Percentiles rank a stretch among this genome's conserved stretches.
Evolutionary conservation across 305 asterid genomes (phyloP).

Genomic region (Fraxinus velutina): DNA sequence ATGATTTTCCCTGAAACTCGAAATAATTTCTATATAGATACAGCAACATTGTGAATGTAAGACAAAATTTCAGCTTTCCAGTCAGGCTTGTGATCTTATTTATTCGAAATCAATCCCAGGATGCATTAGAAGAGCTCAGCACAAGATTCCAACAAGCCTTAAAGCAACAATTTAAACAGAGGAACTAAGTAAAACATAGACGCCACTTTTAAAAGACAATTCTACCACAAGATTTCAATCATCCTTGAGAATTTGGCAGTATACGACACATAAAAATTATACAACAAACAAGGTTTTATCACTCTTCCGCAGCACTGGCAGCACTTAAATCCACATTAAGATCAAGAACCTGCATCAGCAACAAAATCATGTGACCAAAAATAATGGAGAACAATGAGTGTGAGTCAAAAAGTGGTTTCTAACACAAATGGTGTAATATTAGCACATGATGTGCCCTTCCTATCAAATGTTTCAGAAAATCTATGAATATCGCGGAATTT

Average conservation of each 20-base stretch:
- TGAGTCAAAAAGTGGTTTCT: background rate
- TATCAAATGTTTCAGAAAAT: background rate
- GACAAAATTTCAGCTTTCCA: background rate
- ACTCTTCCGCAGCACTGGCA: slow-evolving; percentile 97
- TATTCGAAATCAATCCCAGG: background rate
- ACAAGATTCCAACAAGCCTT: background rate
- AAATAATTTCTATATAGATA: background rate
- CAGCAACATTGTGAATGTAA: background rate
- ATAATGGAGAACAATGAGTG: background rate
- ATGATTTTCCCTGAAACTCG: background rate
- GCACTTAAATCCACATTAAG: slow-evolving; percentile 88
- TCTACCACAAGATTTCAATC: background rate
- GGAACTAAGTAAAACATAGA: background rate
- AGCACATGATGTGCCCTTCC: background rate
- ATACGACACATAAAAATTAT: slow-evolving; percentile 9
- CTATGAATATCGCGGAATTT: background rate
- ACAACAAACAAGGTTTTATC: slow-evolving; percentile 23
- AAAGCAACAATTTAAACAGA: background rate
- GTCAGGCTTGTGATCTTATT: background rate
- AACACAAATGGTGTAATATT: background rate
- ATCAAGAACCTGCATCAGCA: slow-evolving; percentile 59
- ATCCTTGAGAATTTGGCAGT: slow-evolving; percentile 11
- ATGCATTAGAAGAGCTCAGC: background rate
- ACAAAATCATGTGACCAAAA: background rate
- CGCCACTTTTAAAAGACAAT: slow-evolving; percentile 22